phyloP scores from a whole-genome alignment of 192 early-diverging fungal genomes.

The Chytriomyces confervae region DNA sequence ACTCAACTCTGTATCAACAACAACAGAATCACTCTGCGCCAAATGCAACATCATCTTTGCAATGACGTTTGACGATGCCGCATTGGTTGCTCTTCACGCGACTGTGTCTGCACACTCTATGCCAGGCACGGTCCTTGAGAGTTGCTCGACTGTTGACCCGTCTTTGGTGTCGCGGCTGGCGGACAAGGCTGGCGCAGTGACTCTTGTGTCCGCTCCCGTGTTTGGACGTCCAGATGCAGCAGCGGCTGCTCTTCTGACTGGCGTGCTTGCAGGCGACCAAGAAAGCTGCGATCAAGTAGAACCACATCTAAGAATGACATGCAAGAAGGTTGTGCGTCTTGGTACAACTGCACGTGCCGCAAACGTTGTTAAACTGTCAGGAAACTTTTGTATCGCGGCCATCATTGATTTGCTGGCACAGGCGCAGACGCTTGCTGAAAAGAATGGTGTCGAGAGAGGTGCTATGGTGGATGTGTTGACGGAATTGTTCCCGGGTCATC shows the following conservation, averaged over 20 bases:
- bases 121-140: background rate
- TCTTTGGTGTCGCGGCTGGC: conserved; percentile 25
- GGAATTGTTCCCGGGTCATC: conserved; percentile 38
- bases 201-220: conserved; percentile 29
- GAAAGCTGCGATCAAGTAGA: conserved; percentile 4
- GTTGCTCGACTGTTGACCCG: conserved; percentile 20
- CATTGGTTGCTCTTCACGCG: conserved; percentile 13
- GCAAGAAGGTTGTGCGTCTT: conserved; percentile 2
- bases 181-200: too few relatives aligned
- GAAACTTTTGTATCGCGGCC: conserved; percentile 41
- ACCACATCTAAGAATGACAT: conserved; percentile 8
- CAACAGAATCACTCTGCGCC: conserved; percentile 15
- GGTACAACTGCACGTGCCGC: background rate
- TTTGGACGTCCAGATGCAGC: conserved; percentile 54
- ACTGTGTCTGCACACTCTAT: background rate
- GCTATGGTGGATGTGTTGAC: conserved; percentile 39
- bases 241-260: conserved; percentile 16
- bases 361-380: conserved; percentile 32
- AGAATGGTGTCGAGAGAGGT: conserved; percentile 37
- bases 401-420: conserved; percentile 43
- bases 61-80: conserved; percentile 43
- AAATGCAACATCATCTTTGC: conserved; percentile 40
- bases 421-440: conserved; percentile 43
- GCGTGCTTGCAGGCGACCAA: conserved; percentile 24
- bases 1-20: background rate